Conservation (phyloP, 2,329 filamentous ascomycete genomes). For the Calonectria hongkongensis region DNA sequence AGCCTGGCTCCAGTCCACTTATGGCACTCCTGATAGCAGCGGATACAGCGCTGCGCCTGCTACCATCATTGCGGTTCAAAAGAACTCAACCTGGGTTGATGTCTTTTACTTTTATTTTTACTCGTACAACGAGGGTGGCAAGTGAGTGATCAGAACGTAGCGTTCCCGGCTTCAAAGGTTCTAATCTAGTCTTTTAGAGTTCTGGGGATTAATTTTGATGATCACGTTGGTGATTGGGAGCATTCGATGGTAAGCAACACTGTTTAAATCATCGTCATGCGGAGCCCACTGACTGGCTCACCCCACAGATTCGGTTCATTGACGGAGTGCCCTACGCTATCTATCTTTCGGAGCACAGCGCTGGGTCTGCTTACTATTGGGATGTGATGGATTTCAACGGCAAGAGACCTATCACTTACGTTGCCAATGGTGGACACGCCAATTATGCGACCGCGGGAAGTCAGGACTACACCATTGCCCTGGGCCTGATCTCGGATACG, state of each 20-base stretch:
- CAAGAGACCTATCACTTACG: slow-evolving; percentile 3
- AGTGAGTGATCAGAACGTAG: background rate
- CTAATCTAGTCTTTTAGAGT: background rate
- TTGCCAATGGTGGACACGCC: slow-evolving; percentile 1
- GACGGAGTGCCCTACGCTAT: slow-evolving; percentile 9
- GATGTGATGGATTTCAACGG: slow-evolving; percentile 9
- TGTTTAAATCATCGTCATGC: too few relatives aligned
- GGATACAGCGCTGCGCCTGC: slow-evolving; percentile 11
- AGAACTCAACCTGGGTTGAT: slow-evolving; percentile 14
- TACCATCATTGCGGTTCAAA: slow-evolving; percentile 5
- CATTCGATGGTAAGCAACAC: slow-evolving; percentile 3
- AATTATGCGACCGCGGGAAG: slow-evolving; percentile 8
- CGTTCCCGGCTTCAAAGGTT: background rate
- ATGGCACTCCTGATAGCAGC: slow-evolving; percentile 2
- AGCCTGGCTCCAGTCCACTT: slow-evolving; percentile 8
- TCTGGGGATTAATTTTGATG: slow-evolving; percentile 10
- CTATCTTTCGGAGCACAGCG: slow-evolving; percentile 6
- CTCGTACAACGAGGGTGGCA: slow-evolving; percentile 18
- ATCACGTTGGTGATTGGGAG: slow-evolving; percentile 17
- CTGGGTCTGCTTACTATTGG: slow-evolving; percentile 18
- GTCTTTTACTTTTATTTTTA: slow-evolving; percentile 22
- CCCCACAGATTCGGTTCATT: background rate
- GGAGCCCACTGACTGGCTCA: background rate
- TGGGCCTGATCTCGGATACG: slow-evolving; percentile 3
- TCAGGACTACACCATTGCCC: slow-evolving; percentile 8